phyloP scores from a whole-genome alignment of 495 filamentous ascomycete species.

The Astrothelium subdiscretum region DNA sequence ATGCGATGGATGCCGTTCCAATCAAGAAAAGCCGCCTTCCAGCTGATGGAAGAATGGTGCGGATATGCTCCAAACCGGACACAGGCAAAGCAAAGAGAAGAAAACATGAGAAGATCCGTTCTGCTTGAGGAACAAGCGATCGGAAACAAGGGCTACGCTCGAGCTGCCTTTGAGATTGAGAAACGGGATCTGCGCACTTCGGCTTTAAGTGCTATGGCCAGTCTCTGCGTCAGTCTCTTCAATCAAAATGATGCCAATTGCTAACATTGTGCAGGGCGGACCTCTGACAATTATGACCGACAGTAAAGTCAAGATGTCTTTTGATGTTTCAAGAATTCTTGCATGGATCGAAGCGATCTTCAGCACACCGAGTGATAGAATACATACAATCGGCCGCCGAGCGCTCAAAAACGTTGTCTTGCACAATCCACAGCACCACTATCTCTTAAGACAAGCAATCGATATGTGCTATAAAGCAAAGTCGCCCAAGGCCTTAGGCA shows the following conservation, averaged over 20 bases:
- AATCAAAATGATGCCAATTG: not conserved
- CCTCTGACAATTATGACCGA: slow-evolving; percentile 82
- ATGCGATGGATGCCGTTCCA: slow-evolving; percentile 94
- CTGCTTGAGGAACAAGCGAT: slow-evolving; percentile 53
- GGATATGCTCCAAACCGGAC: slow-evolving; percentile 87
- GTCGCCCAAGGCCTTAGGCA: slow-evolving; percentile 72
- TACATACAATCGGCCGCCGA: slow-evolving; percentile 80
- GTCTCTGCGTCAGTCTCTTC: slow-evolving; percentile 57
- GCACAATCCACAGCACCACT: slow-evolving; percentile 76
- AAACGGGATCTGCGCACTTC: slow-evolving; percentile 84
- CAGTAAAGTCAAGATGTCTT: slow-evolving; percentile 68
- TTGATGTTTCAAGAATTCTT: slow-evolving; percentile 85
- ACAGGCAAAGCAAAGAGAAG: slow-evolving; percentile 72
- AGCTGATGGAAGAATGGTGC: slow-evolving; percentile 98
- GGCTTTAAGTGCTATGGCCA: slow-evolving; percentile 89
- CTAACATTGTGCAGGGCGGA: slow-evolving; percentile 45
- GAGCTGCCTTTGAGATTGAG: slow-evolving; percentile 90
- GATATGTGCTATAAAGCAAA: slow-evolving; percentile 74
- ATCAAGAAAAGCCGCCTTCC: slow-evolving; percentile 82
- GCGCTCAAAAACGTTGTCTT: slow-evolving; percentile 84
- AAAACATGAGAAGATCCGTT: slow-evolving; percentile 72
- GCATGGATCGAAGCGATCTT: slow-evolving; percentile 94
- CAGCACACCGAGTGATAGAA: slow-evolving; percentile 73
- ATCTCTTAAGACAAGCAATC: slow-evolving; percentile 76
- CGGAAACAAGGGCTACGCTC: slow-evolving; percentile 60